Evolutionary conservation across 225 moss, liverwort and hornwort species (phyloP).

Genomic region (Pseudisothecium myosuroides): DNA sequence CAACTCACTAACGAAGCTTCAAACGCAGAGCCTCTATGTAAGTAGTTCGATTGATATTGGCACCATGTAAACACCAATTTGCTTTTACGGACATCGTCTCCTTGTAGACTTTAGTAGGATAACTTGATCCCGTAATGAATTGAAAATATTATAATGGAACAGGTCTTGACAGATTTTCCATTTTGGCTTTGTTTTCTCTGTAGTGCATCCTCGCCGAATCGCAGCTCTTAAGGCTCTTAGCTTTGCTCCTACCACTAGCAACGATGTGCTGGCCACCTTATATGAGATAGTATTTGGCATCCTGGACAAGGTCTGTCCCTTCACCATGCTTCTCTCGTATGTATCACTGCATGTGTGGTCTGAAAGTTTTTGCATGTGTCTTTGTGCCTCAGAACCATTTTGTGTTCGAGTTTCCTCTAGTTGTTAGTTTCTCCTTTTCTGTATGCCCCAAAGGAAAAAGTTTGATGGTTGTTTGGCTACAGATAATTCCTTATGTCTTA

Average conservation of each 20-base stretch:
- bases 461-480: not conserved
- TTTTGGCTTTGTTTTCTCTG: constrained; percentile 3
- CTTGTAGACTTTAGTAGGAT: not conserved
- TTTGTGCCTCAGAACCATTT: not conserved
- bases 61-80: not conserved
- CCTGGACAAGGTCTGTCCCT: constrained; percentile 67
- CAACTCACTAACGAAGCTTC: constrained; percentile 72
- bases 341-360: not conserved
- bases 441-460: not conserved
- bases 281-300: constrained; percentile 95
- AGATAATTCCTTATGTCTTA: not conserved
- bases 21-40: constrained; percentile 74
- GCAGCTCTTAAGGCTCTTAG: constrained; percentile 94
- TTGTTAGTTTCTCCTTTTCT: not conserved
- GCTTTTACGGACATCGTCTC: not conserved
- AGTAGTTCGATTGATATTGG: not conserved
- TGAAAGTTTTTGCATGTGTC: not conserved
- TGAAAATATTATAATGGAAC: not conserved
- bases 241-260: constrained; percentile 77
- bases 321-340: not conserved
- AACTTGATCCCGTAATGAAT: not conserved
- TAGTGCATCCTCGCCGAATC: constrained; percentile 89
- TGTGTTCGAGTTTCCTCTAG: not conserved
- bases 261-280: constrained; percentile 63
- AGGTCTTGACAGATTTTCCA: not conserved